Base-by-base conservation (phyloP, 352 stramenopile genomes). In the Thalassiosira allenii region DNA sequence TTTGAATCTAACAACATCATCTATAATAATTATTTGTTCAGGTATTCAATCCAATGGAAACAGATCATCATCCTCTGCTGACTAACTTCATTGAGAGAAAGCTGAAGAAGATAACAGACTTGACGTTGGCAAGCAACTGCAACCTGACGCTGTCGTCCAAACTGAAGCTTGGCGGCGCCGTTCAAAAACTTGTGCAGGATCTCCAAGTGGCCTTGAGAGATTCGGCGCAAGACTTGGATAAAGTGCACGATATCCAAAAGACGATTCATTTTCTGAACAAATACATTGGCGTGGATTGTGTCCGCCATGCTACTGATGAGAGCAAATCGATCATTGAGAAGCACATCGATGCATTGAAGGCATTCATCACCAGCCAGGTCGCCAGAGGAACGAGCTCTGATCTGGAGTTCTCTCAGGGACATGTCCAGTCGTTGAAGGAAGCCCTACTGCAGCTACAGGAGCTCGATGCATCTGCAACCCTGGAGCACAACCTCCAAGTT, bases 61-160 rank as follows among this genome's bases (percentile, higher is more conserved):
- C n/a, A n/a, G n/a, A n/a, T n/a, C n/a, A n/a, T n/a, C n/a, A n/a
- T n/a, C n/a, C n/a, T n/a, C n/a, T n/a, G 20, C 56, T 91, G 9
- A 54, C 63, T 61, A 22, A 37, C 11, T 25, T 47, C 27, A 30
- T 73, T 41, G 51, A 80, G 51, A 65, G 71, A 5, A 79, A 75
- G 37, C 71, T 75, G 11, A 56, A 53, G 25, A 74, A 68, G 17
- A 29, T 79, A 11, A 75, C 47, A 8, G 44, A 84, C 9, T 59
- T 84, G 14, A 37, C 41, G 30, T 71, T 77, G 22, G 67, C 69
- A 14, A 75, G 51, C 33, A 65, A 47, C 5, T 83, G 70, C 65
- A 81, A 69, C 59, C 53, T 90, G 37, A 82, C 83, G n/a, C 23
- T 65, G 22, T 44, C 75, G 64, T 75, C 79, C 4, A 74, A 81